Evolutionary conservation across 225 moss, liverwort and hornwort species (phyloP).

Genomic region (Marchantia paleacea): DNA sequence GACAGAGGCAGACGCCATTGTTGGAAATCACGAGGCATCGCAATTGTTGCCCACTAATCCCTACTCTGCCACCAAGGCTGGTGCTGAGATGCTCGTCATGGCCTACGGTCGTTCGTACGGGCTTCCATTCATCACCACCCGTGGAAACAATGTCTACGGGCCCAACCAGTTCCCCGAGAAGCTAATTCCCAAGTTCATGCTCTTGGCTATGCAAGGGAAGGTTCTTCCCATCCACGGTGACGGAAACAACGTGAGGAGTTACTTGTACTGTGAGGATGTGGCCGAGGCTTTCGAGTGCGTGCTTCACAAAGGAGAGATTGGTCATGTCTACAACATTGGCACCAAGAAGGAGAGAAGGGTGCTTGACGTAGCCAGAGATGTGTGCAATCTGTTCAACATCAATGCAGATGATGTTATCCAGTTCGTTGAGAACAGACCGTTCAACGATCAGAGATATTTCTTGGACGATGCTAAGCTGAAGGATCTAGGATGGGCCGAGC

Average conservation of each 20-base stretch:
- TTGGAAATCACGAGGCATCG: conserved; percentile 49
- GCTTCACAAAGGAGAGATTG: conserved; percentile 44
- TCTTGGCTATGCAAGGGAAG: conserved; percentile 46
- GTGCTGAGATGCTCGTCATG: conserved; percentile 52
- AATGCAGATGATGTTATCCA: conserved; percentile 43
- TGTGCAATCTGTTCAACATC: conserved; percentile 42
- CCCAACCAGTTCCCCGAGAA: conserved; percentile 51
- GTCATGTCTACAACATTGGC: conserved; percentile 49
- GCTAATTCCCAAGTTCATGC: conserved; percentile 54
- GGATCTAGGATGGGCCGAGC: conserved; percentile 47
- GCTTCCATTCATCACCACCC: conserved; percentile 47
- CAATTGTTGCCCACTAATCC: conserved; percentile 48
- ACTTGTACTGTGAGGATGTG: conserved; percentile 48
- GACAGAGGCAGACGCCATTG: conserved; percentile 45
- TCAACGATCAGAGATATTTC: conserved; percentile 50
- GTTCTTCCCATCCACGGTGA: conserved; percentile 46
- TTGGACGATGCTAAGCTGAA: conserved; percentile 50
- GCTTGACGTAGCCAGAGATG: conserved; percentile 40
- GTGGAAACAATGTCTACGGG: conserved; percentile 50
- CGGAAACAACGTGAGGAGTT: conserved; percentile 44
- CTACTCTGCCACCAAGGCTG: conserved; percentile 49
- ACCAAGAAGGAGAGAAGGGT: conserved; percentile 49
- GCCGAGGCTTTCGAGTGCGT: conserved; percentile 47
- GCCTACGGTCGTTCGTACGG: conserved; percentile 48
- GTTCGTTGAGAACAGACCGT: conserved; percentile 49